Conservation (phyloP, 192 early-diverging fungal genomes). For the Entomortierella chlamydospora region DNA sequence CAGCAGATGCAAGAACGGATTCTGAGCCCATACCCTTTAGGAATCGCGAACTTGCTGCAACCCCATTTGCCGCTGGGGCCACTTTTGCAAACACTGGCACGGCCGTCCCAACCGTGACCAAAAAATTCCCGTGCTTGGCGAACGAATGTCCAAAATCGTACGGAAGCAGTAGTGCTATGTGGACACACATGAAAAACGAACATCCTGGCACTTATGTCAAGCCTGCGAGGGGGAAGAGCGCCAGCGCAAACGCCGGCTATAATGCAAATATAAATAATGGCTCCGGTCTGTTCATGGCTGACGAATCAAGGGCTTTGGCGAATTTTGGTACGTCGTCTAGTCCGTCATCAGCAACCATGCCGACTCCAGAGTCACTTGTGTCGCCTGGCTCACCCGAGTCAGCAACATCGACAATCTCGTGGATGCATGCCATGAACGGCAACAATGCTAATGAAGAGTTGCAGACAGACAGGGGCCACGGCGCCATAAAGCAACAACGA, state of each 20-base stretch:
- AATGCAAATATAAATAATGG: background rate
- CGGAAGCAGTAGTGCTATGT: conserved; percentile 25
- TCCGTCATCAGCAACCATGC: background rate
- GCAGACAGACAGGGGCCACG: background rate
- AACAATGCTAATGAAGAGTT: background rate
- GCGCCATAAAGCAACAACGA: background rate
- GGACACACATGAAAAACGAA: conserved; percentile 28
- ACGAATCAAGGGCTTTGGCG: background rate
- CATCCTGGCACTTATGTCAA: conserved; percentile 21
- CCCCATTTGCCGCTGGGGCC: background rate
- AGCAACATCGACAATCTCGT: background rate
- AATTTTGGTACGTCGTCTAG: background rate
- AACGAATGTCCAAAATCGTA: conserved; percentile 28
- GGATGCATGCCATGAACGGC: background rate
- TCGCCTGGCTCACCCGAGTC: conserved; percentile 1
- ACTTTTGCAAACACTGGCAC: background rate
- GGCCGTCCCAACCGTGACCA: background rate
- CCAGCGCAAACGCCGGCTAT: background rate
- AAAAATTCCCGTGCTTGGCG: conserved; percentile 32
- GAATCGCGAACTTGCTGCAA: background rate
- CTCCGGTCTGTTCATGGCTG: background rate
- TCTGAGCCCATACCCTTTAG: background rate
- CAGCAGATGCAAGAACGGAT: background rate
- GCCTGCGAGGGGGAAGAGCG: background rate
- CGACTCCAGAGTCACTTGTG: background rate